Percentiles rank a stretch among this genome's conserved stretches.
phyloP scores from a whole-genome alignment of 768 basidiomycete genomes.

The Hemileccinum rubropunctum region DNA sequence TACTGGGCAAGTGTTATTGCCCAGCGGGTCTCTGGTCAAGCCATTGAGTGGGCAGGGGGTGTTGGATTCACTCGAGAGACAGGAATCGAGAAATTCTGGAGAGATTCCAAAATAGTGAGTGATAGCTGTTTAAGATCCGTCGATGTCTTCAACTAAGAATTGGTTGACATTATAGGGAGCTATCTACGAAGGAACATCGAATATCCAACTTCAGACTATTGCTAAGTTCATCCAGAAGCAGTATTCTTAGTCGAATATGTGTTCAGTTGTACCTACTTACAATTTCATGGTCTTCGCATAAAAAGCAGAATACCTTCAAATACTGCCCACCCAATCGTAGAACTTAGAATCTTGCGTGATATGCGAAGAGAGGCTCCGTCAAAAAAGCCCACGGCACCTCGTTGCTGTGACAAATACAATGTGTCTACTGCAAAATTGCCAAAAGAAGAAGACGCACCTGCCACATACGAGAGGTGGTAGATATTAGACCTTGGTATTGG shows the following conservation, averaged over 20 bases:
- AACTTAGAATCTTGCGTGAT: slow-evolving; percentile 82
- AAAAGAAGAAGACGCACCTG: slow-evolving; percentile 42
- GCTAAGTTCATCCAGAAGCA: slow-evolving; percentile 88
- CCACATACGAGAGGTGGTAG: slow-evolving; percentile 67
- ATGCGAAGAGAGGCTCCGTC: slow-evolving; percentile 82
- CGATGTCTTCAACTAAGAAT: not conserved
- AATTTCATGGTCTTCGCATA: slow-evolving; percentile 34
- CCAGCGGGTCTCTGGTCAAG: slow-evolving; percentile 79
- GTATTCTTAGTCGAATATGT: slow-evolving; percentile 48
- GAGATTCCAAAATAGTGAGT: slow-evolving; percentile 94
- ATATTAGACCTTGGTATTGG: slow-evolving; percentile 67
- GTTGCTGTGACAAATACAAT: slow-evolving; percentile 51
- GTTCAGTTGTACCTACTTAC: not conserved
- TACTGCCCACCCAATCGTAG: slow-evolving; percentile 90
- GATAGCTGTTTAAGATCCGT: not conserved
- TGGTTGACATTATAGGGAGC: slow-evolving; percentile 54
- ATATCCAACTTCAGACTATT: slow-evolving; percentile 96
- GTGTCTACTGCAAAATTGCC: not conserved
- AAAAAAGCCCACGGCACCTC: slow-evolving; percentile 78
- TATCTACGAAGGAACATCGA: slow-evolving; percentile 95
- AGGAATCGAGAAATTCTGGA: slow-evolving; percentile 94
- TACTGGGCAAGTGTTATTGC: slow-evolving; percentile 89
- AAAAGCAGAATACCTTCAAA: slow-evolving; percentile 78
- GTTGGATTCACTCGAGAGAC: slow-evolving; percentile 92
- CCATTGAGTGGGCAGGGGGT: slow-evolving; percentile 97